Evolutionary conservation across 306 rosid species (phyloP), one percentile per base, ranked within the genome.

Genomic region (Dalbergia oliveri): DNA sequence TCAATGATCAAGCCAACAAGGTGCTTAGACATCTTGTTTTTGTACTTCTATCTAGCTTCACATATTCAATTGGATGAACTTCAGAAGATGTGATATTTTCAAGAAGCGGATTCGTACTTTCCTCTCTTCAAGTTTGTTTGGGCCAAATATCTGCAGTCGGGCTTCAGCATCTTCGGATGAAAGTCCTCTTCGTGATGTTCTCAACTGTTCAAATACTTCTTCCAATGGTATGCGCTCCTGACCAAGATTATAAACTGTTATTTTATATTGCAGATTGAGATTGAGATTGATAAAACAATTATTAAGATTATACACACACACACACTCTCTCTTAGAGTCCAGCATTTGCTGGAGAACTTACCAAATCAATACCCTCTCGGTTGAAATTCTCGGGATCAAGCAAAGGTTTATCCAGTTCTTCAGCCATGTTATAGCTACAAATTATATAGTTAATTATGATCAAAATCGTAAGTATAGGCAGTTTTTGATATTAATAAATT

Each of bases 301-400:
- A 39, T 4, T 16, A 43, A 62, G 35, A 35, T 10, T 11, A 49
- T 5, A 37, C 11, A 4, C 58, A 4, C 19, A 21, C 9, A 26
- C 31, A 1, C 31, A 1, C 31, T 26, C 31, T 26, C 31, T 26
- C 31, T 26, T 26, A 31, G 63, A 54, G 53, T 5, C 23, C 10
- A n/a, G 61, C 15, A 56, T 67, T 58, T 71, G 71, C 43, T 44
- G 33, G 61, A 51, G 21, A 72, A 61, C 88, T 37, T 81, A 93
- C 97, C 94, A 93, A 87, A 87, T 93, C 97, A 19, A 93, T 83
- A 19, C 90, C 97, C 1, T 93, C 97, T 26, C 91, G 84, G 37
- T 86, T 84, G 88, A 93, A 91, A 88, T 83, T 87, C 51, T 88
- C 90, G 4, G 97, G 97, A 85, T 75, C 87, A 62, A 93, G 91